Base-by-base conservation (phyloP, 2,329 filamentous ascomycete species). In the Penicillium verrucosum region DNA sequence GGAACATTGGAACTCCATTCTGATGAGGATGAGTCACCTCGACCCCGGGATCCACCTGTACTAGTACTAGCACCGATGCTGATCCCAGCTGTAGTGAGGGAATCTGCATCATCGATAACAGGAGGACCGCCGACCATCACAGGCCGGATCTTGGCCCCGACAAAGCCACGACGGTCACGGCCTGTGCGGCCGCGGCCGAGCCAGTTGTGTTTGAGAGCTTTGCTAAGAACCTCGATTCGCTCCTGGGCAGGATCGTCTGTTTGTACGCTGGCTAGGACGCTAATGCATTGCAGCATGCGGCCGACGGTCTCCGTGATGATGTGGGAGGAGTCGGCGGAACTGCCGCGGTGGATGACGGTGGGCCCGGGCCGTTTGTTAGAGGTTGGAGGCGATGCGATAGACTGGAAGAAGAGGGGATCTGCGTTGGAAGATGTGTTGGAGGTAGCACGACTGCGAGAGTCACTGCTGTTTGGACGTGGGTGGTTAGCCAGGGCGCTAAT, bases 201-300 rank as follows among this genome's bases (percentile, higher is more conserved):
- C 94, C 94, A 99, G 73, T 99, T 99, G 67, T 97, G 85, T 76
- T 97, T 99, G 59, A 99, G 79, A 65, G 94, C 86, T 69, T 90
- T 88, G 56, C 89, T 91, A 60, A 99, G 78, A 68, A 92, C 85
- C 60, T 93, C 89, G 68, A 97, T 89, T 74, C 88, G 90, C 55
- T 82, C 83, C 70, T 93, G 90, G 1, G 85, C 82, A 37, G 88
- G 85, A 61, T 95, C 90, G 10, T 83, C 84, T 0, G 81, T 85
- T 68, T 85, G 88, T 12, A 96, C 84, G 60, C 87, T 87, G 3
- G 90, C 89, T 23, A 99, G 80, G 8, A 99, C 92, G 71, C 89
- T 93, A 74, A 97, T 88, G 73, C 94, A 99, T 77, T 99, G 94
- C 61, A 99, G 80, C 90, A 99, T 96, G 49, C 93, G 82, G 0